Percentiles rank a stretch among this genome's conserved stretches.
Conservation (phyloP, 176 grass and related monocot genomes). For the Thalia dealbata region DNA sequence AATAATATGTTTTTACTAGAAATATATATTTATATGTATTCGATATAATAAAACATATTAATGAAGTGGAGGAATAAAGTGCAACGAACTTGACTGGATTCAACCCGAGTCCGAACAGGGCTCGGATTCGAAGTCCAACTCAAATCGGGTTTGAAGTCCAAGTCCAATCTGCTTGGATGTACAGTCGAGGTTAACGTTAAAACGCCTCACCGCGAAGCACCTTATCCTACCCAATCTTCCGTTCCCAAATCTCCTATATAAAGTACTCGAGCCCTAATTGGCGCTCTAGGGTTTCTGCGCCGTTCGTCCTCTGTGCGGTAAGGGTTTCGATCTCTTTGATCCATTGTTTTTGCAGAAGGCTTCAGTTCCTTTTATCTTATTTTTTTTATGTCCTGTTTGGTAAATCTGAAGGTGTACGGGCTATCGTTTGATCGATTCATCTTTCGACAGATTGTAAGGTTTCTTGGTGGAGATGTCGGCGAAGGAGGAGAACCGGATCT, state of each 20-base stretch:
- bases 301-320: background rate
- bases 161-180: background rate
- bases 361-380: too few species aligned
- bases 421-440: background rate
- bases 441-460: background rate
- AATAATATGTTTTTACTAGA: too few species aligned
- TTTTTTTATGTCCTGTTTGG: background rate
- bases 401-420: background rate
- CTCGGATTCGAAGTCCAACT: too few species aligned
- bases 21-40: too few species aligned
- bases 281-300: background rate
- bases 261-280: too few species aligned
- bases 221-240: background rate
- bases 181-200: background rate
- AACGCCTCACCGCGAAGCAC: background rate
- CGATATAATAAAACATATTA: too few species aligned
- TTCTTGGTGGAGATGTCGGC: conserved; percentile 28
- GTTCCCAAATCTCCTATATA: background rate
- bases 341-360: background rate
- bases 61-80: too few species aligned
- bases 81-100: too few species aligned
- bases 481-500: conserved; percentile 76
- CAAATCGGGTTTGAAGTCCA: background rate
- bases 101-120: too few species aligned
- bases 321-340: background rate